A percentile compares a stretch with the other conserved stretches of the same genome.
Evolutionary conservation across 345 rosid genomes (phyloP).

Genomic region (Geranium brycei): DNA sequence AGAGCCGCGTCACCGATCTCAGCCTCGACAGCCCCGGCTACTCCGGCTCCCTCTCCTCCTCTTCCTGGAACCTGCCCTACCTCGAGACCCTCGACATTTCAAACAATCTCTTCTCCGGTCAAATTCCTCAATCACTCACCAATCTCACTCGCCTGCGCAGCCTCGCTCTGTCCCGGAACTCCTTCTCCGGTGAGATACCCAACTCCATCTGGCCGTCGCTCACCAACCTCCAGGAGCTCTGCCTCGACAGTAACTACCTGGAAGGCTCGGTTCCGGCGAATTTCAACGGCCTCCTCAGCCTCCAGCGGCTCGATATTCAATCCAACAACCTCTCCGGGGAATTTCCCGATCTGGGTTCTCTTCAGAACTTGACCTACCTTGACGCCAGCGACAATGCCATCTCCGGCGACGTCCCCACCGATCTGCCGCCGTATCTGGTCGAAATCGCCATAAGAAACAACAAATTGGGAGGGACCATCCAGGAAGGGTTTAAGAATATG

Average conservation of each 20-base stretch:
- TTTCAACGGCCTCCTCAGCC: constrained; percentile 27
- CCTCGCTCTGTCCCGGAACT: constrained; percentile 48
- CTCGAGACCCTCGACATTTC: constrained; percentile 55
- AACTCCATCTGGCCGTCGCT: constrained; percentile 39
- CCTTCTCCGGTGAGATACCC: constrained; percentile 56
- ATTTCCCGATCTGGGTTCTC: constrained; percentile 48
- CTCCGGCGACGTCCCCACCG: constrained; percentile 42
- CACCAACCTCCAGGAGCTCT: constrained; percentile 42
- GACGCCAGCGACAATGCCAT: constrained; percentile 63
- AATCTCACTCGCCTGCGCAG: constrained; percentile 45
- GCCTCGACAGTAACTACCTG: constrained; percentile 53
- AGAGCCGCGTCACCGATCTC: constrained; percentile 59
- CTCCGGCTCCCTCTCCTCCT: constrained; percentile 38
- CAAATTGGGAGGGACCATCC: constrained; percentile 37
- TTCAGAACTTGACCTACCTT: constrained; percentile 39
- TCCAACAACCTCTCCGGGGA: constrained; percentile 50
- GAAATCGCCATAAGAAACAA: constrained; percentile 73
- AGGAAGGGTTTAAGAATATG: constrained; percentile 22
- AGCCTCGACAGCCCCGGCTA: constrained; percentile 72
- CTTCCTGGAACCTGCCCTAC: constrained; percentile 52
- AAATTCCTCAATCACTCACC: constrained; percentile 38
- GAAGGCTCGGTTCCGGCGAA: constrained; percentile 41
- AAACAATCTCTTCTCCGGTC: constrained; percentile 48
- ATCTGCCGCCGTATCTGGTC: constrained; percentile 39
- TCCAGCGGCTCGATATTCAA: constrained; percentile 63